Evolutionary conservation across 306 rosid genomes (phyloP).

Genomic region (Prinsepia uniflora): DNA sequence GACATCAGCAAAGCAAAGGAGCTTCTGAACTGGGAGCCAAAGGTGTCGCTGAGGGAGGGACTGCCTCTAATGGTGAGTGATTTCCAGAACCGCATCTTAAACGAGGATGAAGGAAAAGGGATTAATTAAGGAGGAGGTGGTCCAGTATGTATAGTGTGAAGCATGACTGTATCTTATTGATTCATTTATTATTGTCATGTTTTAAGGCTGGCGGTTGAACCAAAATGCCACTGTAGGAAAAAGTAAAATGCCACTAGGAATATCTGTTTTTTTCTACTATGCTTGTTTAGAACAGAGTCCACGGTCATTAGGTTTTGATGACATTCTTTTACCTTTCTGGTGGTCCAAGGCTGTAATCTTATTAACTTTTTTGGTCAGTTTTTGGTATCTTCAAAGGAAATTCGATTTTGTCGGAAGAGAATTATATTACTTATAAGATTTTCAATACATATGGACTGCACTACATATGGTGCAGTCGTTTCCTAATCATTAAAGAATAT

Average conservation of each 20-base stretch:
- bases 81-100: constrained; percentile 90
- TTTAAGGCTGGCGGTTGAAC: constrained; percentile 28
- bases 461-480: too few relatives aligned
- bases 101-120: constrained; percentile 87
- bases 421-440: background rate
- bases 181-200: constrained; percentile 26
- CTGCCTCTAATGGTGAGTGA: constrained; percentile 93
- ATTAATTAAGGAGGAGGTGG: constrained; percentile 37
- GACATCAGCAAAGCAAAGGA: constrained; percentile 94
- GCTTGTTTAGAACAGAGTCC: constrained; percentile 27
- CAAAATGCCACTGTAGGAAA: constrained; percentile 30
- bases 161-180: constrained; percentile 25
- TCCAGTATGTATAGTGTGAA: constrained; percentile 43
- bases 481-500: too few relatives aligned
- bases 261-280: constrained; percentile 23
- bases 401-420: background rate
- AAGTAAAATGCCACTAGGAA: constrained; percentile 3
- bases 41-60: constrained; percentile 77
- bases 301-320: constrained; percentile 27
- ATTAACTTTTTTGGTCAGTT: background rate
- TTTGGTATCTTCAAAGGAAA: constrained; percentile 4
- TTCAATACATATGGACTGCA: too few relatives aligned
- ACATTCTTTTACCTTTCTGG: constrained; percentile 27
- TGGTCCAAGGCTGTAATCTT: constrained; percentile 14
- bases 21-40: constrained; percentile 90